Conservation (phyloP, 331 rosid genomes). For the Acacia concinna region DNA sequence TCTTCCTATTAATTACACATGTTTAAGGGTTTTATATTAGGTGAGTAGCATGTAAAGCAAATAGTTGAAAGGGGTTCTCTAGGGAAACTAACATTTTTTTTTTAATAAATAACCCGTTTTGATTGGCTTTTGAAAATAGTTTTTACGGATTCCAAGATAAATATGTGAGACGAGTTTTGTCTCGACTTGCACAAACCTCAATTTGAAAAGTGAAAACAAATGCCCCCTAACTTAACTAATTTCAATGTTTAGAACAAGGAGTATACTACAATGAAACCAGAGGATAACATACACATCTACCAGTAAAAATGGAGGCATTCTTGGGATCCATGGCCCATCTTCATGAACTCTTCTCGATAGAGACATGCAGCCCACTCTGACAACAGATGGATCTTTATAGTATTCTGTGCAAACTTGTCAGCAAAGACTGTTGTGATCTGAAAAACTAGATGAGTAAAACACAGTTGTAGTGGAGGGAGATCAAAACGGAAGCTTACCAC, state of each 20-base stretch:
- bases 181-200: no score
- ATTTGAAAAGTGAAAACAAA: no score
- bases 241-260: no score
- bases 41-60: no score
- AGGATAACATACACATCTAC: neutral
- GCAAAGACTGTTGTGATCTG: neutral
- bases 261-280: neutral
- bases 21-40: no score
- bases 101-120: no score
- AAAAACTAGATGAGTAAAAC: neutral
- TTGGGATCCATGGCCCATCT: neutral
- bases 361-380: neutral
- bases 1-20: neutral
- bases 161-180: no score
- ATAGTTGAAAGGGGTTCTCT: no score
- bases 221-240: no score
- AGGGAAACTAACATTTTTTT: no score
- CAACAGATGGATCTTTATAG: neutral
- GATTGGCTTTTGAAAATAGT: no score
- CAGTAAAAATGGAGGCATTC: neutral
- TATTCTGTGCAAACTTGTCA: neutral
- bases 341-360: neutral
- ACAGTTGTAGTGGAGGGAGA: neutral
- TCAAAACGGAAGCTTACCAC: neutral
- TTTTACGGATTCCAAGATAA: no score